phyloP scores from a whole-genome alignment of 225 moss, liverwort and hornwort genomes.

The Bryoerythrophyllum caledonicum region DNA sequence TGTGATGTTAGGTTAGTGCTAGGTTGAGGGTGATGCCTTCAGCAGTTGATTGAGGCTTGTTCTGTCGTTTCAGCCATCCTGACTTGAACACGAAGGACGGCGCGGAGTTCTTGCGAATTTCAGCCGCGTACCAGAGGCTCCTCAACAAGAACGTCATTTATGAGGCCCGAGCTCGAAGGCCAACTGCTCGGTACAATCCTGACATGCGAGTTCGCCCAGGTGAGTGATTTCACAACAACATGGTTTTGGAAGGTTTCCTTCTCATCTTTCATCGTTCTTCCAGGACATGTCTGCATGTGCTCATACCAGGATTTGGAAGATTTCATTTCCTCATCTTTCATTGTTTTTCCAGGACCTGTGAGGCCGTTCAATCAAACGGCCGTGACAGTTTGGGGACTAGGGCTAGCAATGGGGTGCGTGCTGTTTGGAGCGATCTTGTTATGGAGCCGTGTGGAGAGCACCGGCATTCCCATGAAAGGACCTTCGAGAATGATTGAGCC shows the following conservation, averaged over 20 bases:
- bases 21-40: conserved; percentile 15
- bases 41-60: conserved; percentile 30
- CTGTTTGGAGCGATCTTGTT: conserved; percentile 83
- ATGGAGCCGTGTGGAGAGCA: conserved; percentile 78
- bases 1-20: conserved; percentile 11
- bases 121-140: conserved; percentile 84
- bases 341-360: conserved; percentile 37
- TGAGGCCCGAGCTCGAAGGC: conserved; percentile 20
- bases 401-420: conserved; percentile 84
- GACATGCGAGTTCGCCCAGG: conserved; percentile 43
- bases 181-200: conserved; percentile 49
- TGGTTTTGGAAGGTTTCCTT: background rate
- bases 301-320: background rate
- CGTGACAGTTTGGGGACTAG: conserved; percentile 87
- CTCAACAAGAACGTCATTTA: conserved; percentile 57
- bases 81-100: conserved; percentile 84
- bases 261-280: too few species aligned
- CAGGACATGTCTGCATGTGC: background rate
- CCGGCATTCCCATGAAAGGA: conserved; percentile 55
- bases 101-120: conserved; percentile 78
- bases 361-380: conserved; percentile 74
- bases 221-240: conserved; percentile 22
- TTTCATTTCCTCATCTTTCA: background rate
- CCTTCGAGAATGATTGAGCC: conserved; percentile 89
- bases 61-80: conserved; percentile 70